These are phyloP conservation scores for Xylona heveae DNA, from an alignment of 495 filamentous ascomycete species.

Conservation along the genomic window DNA sequence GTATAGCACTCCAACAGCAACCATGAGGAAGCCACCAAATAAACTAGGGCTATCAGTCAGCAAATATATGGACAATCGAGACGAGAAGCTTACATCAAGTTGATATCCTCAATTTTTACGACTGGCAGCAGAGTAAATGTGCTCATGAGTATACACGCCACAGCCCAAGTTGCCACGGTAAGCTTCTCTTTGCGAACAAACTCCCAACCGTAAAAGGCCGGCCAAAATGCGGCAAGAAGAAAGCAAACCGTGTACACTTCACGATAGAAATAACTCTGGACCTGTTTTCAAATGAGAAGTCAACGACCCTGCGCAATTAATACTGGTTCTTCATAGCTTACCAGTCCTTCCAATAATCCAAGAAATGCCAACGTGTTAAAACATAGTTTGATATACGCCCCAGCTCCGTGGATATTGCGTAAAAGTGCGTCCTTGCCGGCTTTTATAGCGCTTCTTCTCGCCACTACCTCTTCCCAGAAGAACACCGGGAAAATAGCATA, in stretches of 20 bases:
- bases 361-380: conserved; percentile 45
- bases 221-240: conserved; percentile 55
- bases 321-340: conserved; percentile 21
- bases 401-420: conserved; percentile 36
- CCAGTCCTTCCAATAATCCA: conserved; percentile 60
- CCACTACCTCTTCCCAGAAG: conserved; percentile 95
- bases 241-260: conserved; percentile 76
- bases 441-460: conserved; percentile 43
- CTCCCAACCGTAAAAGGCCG: conserved; percentile 42
- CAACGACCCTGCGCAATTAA: background rate
- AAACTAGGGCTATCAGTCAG: conserved; percentile 30
- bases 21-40: conserved; percentile 60
- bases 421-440: conserved; percentile 50
- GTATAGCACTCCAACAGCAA: conserved; percentile 56
- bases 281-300: conserved; percentile 18
- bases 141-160: conserved; percentile 67
- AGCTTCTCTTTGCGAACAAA: conserved; percentile 44
- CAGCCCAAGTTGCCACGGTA: conserved; percentile 50
- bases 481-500: conserved; percentile 81
- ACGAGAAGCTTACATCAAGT: conserved; percentile 42
- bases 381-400: conserved; percentile 29
- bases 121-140: conserved; percentile 77
- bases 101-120: conserved; percentile 59
- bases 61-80: background rate
- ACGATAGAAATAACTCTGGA: conserved; percentile 74